These are phyloP conservation scores for Citrus glauca DNA, from an alignment of 345 rosid species.

Conservation along the genomic window DNA sequence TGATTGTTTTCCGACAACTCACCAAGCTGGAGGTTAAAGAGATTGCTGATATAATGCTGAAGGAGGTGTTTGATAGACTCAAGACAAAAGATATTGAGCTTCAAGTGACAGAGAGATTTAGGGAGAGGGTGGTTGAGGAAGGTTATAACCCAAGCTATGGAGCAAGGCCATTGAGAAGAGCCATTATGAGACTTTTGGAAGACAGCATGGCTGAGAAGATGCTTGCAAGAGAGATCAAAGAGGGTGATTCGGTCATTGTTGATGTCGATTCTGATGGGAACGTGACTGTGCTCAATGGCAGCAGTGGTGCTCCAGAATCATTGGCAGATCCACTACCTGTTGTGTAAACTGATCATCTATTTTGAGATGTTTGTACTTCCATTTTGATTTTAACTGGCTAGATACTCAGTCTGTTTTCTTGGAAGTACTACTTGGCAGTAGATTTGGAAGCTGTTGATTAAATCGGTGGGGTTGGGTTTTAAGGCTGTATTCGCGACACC, in stretches of 20 bases:
- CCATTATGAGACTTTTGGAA: conserved; percentile 89
- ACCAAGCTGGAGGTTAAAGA: conserved; percentile 91
- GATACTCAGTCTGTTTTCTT: conserved; percentile 24
- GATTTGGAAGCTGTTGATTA: conserved; percentile 16
- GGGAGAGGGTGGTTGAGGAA: conserved; percentile 89
- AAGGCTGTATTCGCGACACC: conserved; percentile 18
- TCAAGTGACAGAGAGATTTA: conserved; percentile 90
- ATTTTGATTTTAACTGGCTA: conserved; percentile 15
- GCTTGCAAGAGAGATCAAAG: conserved; percentile 91
- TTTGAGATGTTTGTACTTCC: conserved; percentile 24
- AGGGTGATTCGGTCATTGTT: conserved; percentile 86
- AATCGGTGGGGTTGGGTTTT: conserved; percentile 5
- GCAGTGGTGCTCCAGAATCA: conserved; percentile 58
- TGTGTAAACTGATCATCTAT: conserved; percentile 28
- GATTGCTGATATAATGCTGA: conserved; percentile 89
- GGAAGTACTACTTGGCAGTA: conserved; percentile 17
- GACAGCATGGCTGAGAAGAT: conserved; percentile 99
- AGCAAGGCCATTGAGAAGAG: conserved; percentile 94
- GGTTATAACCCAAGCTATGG: conserved; percentile 97
- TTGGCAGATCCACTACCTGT: conserved; percentile 48
- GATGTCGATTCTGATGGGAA: conserved; percentile 84
- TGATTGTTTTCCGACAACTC: conserved; percentile 93
- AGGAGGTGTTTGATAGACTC: conserved; percentile 77
- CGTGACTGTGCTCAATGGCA: conserved; percentile 80
- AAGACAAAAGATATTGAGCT: conserved; percentile 82